Percentiles rank a stretch among this genome's conserved stretches.
Evolutionary conservation across 495 filamentous ascomycete genomes (phyloP).

Genomic region (Aspergillus bertholletiae): DNA sequence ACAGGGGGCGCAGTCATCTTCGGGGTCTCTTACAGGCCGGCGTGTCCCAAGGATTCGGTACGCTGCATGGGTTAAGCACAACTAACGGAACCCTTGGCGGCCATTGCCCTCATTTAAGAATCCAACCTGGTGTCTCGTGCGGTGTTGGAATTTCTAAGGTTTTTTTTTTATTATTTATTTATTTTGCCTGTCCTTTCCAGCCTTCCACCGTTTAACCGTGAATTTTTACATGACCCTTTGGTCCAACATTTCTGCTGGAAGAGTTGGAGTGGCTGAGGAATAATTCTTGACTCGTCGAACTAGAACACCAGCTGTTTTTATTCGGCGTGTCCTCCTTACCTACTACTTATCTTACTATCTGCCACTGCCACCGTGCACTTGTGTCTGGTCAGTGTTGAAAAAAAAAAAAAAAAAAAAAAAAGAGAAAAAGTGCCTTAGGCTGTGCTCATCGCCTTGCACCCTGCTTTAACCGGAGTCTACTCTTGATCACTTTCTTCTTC

Average conservation of each 20-base stretch:
- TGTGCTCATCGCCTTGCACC: not conserved
- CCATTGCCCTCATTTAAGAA: conserved; percentile 11
- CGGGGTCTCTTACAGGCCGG: conserved; percentile 17
- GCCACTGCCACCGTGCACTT: not conserved
- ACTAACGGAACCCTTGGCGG: conserved; percentile 17
- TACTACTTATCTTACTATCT: not conserved
- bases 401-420: not conserved
- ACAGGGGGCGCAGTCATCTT: conserved; percentile 21
- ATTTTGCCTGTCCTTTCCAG: not conserved
- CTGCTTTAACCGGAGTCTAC: not conserved
- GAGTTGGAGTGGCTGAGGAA: conserved; percentile 1
- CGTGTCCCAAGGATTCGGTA: conserved; percentile 22
- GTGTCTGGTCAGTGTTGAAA: not conserved
- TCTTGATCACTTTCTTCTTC: not conserved
- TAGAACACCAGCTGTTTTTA: not conserved
- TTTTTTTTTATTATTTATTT: too few relatives aligned
- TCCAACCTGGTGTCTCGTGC: conserved; percentile 20
- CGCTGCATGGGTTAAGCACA: conserved; percentile 24
- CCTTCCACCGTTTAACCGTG: not conserved
- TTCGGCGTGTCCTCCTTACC: not conserved
- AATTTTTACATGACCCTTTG: not conserved
- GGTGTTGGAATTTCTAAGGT: conserved; percentile 12
- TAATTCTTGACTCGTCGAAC: not conserved
- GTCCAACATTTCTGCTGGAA: not conserved
- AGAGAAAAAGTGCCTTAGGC: not conserved